Evolutionary conservation across 805 yeast species (phyloP).

Genomic region (Candida nitratophila): DNA sequence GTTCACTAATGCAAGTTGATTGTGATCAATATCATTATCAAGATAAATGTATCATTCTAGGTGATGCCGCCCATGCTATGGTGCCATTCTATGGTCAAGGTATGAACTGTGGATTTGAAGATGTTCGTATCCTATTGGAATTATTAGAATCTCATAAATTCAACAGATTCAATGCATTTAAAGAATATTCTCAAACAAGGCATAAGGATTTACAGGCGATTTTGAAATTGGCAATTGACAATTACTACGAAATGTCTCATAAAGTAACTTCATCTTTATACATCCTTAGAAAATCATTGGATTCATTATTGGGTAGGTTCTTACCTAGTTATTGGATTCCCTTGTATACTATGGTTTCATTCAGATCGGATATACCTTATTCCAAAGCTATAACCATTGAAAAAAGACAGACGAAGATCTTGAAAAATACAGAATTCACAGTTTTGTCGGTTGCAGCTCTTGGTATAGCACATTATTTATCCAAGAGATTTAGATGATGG

Average conservation of each 20-base stretch:
- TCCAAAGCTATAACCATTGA: conserved; percentile 55
- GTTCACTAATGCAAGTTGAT: conserved; percentile 67
- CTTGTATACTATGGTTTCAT: conserved; percentile 86
- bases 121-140: conserved; percentile 61
- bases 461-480: conserved; percentile 5
- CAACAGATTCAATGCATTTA: conserved; percentile 44
- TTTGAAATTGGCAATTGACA: conserved; percentile 67
- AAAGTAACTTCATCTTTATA: conserved; percentile 60
- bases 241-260: conserved; percentile 83
- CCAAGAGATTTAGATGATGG: conserved; percentile 3
- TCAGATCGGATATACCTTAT: conserved; percentile 76
- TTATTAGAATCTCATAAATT: conserved; percentile 31
- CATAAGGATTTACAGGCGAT: conserved; percentile 69
- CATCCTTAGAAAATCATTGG: conserved; percentile 60
- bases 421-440: conserved; percentile 26
- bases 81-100: conserved; percentile 99
- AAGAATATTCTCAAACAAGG: conserved; percentile 46
- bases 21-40: conserved; percentile 63
- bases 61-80: conserved; percentile 96
- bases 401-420: conserved; percentile 45
- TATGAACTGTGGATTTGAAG: conserved; percentile 94
- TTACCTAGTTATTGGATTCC: conserved; percentile 73
- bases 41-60: conserved; percentile 62
- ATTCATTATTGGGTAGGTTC: conserved; percentile 51
- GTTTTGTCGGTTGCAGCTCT: conserved; percentile 8